Base-by-base conservation (phyloP, 2,329 filamentous ascomycete genomes). In the Neofusicoccum ribis region DNA sequence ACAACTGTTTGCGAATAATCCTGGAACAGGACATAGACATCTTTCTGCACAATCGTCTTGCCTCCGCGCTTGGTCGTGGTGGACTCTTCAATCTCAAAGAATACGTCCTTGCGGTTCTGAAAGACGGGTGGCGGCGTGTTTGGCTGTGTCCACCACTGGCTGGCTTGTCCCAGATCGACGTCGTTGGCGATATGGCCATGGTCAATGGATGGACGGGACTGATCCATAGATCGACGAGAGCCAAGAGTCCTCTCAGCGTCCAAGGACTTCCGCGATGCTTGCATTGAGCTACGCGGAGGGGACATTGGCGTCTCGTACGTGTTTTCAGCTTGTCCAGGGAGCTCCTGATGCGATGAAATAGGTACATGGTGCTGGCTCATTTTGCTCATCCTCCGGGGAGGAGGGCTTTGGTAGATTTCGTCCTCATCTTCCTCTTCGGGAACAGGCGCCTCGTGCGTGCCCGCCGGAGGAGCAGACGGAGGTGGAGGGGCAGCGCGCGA, bases 1-100 rank as follows among this genome's bases (percentile, higher is more conserved):
- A 99, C 86, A 68, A 96, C 84, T 0, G 94, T 98, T 76, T 98
- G 95, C 17, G 93, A 97, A 77, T 99, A 99, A 79, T 99, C 95
- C 72, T 93, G 89, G 81, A 92, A 99, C 8, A 99, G 81, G n/a
- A 98, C 83, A 71, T 90, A 95, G 47, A 97, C 84, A 66, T 93
- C 88, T 69, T 93, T 93, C 6, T 89, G 91, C 20, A 96, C 82
- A 1, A 84, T 85, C 0, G 88, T 88, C 74, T 89, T 89, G 31
- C 91, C 88, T 34, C 89, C 89, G 14, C 89, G 86, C 68, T 89
- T 88, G 11, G 86, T 84, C 14, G 89, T 86, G 6, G 85, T 88
- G 1, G 89, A 88, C 74, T 97, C 92, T 69, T 96, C 91, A 23
- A 89, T 85, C 77, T 98, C 93, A 60, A 88, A 90, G 62, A 92